Conservation (phyloP, 1,139 yeast genomes). For the Nakaseomyces glabratus region DNA sequence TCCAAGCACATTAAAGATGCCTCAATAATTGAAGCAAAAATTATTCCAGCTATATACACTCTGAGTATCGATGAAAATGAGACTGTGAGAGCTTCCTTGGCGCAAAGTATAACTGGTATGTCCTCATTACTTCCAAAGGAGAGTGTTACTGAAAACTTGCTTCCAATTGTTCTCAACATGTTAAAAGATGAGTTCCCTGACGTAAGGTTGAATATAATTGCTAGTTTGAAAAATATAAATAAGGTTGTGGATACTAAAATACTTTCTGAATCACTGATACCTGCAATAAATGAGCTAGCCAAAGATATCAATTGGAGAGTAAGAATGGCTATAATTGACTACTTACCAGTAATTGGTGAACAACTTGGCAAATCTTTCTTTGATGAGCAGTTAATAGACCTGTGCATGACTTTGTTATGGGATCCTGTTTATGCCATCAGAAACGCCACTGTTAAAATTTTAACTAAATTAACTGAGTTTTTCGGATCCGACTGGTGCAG, state of each 20-base stretch:
- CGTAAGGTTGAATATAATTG: conserved; percentile 87
- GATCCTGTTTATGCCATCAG: conserved; percentile 95
- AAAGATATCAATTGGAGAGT: conserved; percentile 98
- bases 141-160: conserved; percentile 67
- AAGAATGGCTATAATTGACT: conserved; percentile 91
- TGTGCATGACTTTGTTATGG: conserved; percentile 97
- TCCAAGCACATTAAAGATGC: conserved; percentile 42
- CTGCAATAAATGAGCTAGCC: conserved; percentile 93
- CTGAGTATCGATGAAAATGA: conserved; percentile 89
- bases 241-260: conserved; percentile 90
- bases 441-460: conserved; percentile 86
- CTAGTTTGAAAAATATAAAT: conserved; percentile 83
- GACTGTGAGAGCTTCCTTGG: conserved; percentile 86
- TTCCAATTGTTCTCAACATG: conserved; percentile 89
- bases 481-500: conserved; percentile 96
- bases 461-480: conserved; percentile 69
- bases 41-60: conserved; percentile 76
- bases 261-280: conserved; percentile 77
- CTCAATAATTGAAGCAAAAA: conserved; percentile 49
- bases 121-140: conserved; percentile 85
- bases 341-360: conserved; percentile 91
- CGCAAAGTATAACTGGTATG: conserved; percentile 75
- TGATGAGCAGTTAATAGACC: conserved; percentile 79
- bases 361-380: conserved; percentile 91
- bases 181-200: conserved; percentile 95